These are phyloP conservation scores for Pezicula radicicola DNA, from an alignment of 2,329 filamentous ascomycete species.

Conservation along the genomic window DNA sequence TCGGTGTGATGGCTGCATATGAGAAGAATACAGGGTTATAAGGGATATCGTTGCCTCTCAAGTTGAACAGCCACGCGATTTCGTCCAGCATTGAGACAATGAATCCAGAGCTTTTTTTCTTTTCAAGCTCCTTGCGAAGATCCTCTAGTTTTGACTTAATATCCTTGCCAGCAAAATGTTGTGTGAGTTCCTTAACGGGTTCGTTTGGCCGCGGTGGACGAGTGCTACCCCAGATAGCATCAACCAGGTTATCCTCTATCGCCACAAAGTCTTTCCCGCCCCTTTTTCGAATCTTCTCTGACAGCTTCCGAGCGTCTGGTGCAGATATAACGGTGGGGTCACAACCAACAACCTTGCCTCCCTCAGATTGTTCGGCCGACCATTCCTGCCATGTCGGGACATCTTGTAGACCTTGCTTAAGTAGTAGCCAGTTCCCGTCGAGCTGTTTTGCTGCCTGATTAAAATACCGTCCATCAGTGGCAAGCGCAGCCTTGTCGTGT, in stretches of 20 bases:
- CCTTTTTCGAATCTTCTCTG: conserved; percentile 82
- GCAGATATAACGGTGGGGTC: conserved; percentile 84
- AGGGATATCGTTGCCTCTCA: conserved; percentile 90
- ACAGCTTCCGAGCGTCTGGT: conserved; percentile 70
- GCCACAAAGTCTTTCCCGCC: conserved; percentile 75
- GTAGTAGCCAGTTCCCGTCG: conserved; percentile 83
- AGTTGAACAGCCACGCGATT: conserved; percentile 97
- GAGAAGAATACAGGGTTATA: conserved; percentile 99
- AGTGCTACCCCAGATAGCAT: conserved; percentile 77
- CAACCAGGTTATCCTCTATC: conserved; percentile 81
- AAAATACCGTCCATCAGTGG: conserved; percentile 96
- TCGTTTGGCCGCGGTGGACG: conserved; percentile 75
- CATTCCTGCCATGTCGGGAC: conserved; percentile 98
- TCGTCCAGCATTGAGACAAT: conserved; percentile 95
- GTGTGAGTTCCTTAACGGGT: conserved; percentile 66
- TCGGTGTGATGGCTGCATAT: conserved; percentile 83
- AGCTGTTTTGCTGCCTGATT: conserved; percentile 92
- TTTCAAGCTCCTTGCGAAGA: conserved; percentile 84
- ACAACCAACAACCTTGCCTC: conserved; percentile 84
- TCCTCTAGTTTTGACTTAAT: conserved; percentile 81
- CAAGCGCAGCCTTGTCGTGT: conserved; percentile 79
- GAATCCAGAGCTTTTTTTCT: conserved; percentile 83
- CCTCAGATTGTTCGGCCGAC: conserved; percentile 81
- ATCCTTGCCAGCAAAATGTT: conserved; percentile 77
- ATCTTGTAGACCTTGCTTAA: conserved; percentile 91